Evolutionary conservation across 164 flowering plant species (phyloP), one percentile per base, ranked within the genome.

Genomic region (Liquidambar formosana): DNA sequence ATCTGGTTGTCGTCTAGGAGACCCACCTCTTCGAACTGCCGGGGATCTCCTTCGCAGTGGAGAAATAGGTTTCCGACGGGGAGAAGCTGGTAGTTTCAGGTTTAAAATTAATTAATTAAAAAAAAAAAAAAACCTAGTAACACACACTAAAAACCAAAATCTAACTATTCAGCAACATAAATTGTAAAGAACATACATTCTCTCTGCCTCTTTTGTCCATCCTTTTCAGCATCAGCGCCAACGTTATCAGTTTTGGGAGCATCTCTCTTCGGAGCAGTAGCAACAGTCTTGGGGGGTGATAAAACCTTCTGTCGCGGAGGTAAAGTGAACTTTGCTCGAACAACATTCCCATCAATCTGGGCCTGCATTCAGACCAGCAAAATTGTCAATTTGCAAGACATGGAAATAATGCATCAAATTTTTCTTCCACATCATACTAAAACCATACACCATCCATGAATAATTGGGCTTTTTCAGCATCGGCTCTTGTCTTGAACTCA

Each of bases 301-400:
- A 90, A 70, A 64, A 76, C 82, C 77, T 86, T 94, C 75, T 86
- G 92, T 44, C 88, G 75, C 14, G 70, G 85, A 64, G 93, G 89
- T 54, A 93, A 70, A 15, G 97, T 95, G 71, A 93, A 93, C 78
- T 79, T 86, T 25, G 91, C 96, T 22, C 76, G 84, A 65, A 95
- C 84, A 76, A 91, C 80, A 76, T 81, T 93, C 8, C 99, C 99
- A 86, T 95, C 99, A 81, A 93, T 87, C 80, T 94, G 99, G 1
- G 85, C 97, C 99, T 92, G 89, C 79, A 78, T 51, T 4, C 67
- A 57, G 23, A n/a, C 52, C 8, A 44, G 33, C 10, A 38, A 63
- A 15, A 33, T 57, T 27, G 4, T 76, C 61, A 71, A 28, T 54
- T 27, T 21, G 15, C 57, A 10, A 41, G 54, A 51, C 51, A n/a